Percentiles rank a stretch among this genome's conserved stretches.
Conservation (phyloP, 192 early-diverging fungal species). For the Funneliformis mosseae region DNA sequence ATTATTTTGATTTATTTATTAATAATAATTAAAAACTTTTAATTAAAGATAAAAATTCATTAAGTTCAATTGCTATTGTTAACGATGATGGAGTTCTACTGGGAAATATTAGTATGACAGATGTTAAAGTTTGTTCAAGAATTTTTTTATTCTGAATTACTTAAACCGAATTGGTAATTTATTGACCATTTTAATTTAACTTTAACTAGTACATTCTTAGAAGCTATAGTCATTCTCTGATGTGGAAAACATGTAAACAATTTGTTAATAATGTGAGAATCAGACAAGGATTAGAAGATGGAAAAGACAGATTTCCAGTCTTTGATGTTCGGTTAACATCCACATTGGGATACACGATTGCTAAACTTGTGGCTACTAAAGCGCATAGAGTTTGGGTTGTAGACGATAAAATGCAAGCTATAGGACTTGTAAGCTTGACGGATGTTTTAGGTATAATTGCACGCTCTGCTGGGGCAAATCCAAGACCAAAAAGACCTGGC, state of each 20-base stretch:
- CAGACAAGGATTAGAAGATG: constrained; percentile 67
- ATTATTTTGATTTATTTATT: background rate
- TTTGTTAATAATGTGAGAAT: constrained; percentile 62
- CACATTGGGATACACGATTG: constrained; percentile 69
- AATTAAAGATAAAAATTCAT: constrained; percentile 53
- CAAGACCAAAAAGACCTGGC: background rate
- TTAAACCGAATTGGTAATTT: background rate
- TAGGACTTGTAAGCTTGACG: constrained; percentile 80
- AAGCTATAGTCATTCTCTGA: constrained; percentile 49
- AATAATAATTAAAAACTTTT: constrained; percentile 8
- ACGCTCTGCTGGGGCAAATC: constrained; percentile 9
- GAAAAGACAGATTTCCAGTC: constrained; percentile 70
- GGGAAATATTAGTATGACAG: constrained; percentile 71
- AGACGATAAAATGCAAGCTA: constrained; percentile 53
- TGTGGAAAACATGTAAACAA: constrained; percentile 62
- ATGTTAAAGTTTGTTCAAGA: constrained; percentile 55
- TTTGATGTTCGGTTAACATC: constrained; percentile 75
- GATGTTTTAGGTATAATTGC: constrained; percentile 70
- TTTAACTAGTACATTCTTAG: constrained; percentile 39
- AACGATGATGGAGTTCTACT: constrained; percentile 55
- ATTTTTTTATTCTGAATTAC: background rate
- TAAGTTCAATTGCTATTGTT: constrained; percentile 67
- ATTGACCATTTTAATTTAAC: constrained; percentile 1
- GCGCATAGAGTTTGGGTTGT: constrained; percentile 84
- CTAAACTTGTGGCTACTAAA: constrained; percentile 78